Percentiles rank a stretch among this genome's conserved stretches.
phyloP scores from a whole-genome alignment of 257 asterid species.

The Lycium ferocissimum region DNA sequence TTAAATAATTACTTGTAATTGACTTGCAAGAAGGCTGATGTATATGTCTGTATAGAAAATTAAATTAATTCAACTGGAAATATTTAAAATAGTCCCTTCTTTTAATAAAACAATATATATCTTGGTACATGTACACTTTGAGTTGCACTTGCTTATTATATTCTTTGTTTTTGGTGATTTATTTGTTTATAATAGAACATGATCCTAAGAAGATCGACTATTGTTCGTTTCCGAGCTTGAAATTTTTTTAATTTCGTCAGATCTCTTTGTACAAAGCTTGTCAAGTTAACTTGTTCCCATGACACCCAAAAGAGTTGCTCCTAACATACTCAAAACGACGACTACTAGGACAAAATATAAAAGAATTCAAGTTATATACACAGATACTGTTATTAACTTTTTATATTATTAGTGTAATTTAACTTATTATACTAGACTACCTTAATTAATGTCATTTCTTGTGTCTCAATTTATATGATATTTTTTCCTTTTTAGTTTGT shows the following conservation, averaged over 20 bases:
- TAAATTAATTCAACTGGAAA: not conserved
- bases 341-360: too few relatives aligned
- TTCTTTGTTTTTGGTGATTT: not conserved
- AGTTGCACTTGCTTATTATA: not conserved
- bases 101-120: not conserved
- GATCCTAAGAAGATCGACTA: conserved; percentile 21
- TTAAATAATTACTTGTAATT: not conserved
- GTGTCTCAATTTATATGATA: too few relatives aligned
- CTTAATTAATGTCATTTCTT: too few relatives aligned
- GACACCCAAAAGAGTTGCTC: not conserved
- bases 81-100: not conserved
- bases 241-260: not conserved
- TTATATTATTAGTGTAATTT: too few relatives aligned
- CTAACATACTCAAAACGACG: too few relatives aligned
- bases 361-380: too few relatives aligned
- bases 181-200: conserved; percentile 10
- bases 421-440: too few relatives aligned
- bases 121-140: not conserved
- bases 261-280: not conserved
- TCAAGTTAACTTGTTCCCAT: not conserved
- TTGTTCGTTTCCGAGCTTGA: not conserved
- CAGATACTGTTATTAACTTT: too few relatives aligned
- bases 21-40: not conserved
- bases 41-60: not conserved
- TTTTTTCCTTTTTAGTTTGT: too few relatives aligned